Evolutionary conservation across 2,329 filamentous ascomycete species (phyloP), one percentile per base, ranked within the genome.

Genomic region (Hypoxylon sp.): DNA sequence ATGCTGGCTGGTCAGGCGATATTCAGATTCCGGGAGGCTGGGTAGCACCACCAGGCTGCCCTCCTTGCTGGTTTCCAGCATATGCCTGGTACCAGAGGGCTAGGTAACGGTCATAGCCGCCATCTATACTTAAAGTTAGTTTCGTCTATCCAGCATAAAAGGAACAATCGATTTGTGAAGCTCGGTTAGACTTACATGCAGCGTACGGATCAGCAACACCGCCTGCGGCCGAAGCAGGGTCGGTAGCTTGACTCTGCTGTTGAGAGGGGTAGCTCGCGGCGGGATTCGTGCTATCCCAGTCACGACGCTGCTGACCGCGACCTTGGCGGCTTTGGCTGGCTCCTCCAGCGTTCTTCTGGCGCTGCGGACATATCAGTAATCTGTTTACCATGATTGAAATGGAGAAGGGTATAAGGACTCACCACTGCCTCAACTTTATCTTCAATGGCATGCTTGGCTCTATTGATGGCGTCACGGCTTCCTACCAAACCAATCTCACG

Each of bases 401-500:
- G 1, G 12, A 11, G 56, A 20, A 46, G 20, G 1, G 30, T 32
- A 2, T 45, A 38, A 22, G 24, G n/a, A 86, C 90, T 80, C 87
- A 94, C 90, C 77, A 95, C 93, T 75, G 92, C 91, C 67, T 97
- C 93, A 50, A 97, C 93, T 80, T 97, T 97, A 71, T 97, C 93
- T 77, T 93, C 92, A 67, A 97, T 97, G 44, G 92, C 91, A 72
- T 84, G 84, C 81, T 96, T 96, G 33, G 94, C 94, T 69, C 88
- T 87, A 54, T 88, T 87, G 74, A 97, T 96, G 57, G 92, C 89
- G 72, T 93, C 90, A 45, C 87, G 87, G 36, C 86, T 87, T 67
- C 93, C 94, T 68, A 96, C 91, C 45, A 97, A 85, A 46, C 92
- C 92, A 75, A 97, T 97, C 78, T 96, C 92, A 74, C 93, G 89